phyloP scores from a whole-genome alignment of 2,329 filamentous ascomycete genomes.

The Ambrosiella cleistominuta region DNA sequence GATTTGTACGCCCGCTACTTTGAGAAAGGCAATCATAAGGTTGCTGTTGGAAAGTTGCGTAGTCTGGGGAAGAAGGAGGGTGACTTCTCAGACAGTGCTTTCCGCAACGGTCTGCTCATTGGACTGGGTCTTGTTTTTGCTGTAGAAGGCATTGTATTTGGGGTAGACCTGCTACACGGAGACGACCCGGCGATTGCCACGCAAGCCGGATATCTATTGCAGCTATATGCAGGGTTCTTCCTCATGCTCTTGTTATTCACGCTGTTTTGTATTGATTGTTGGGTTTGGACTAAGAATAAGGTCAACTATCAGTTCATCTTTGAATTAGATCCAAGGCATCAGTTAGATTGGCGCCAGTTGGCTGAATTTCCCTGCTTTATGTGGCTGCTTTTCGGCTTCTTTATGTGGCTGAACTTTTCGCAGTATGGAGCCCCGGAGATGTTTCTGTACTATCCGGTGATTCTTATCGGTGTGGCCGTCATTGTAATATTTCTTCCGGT shows the following conservation, averaged over 20 bases:
- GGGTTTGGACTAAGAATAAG: conserved; percentile 64
- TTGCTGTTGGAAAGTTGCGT: conserved; percentile 74
- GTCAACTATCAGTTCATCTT: conserved; percentile 97
- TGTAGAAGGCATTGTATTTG: conserved; percentile 48
- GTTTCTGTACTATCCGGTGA: conserved; percentile 72
- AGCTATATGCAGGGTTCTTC: conserved; percentile 89
- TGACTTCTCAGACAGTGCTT: conserved; percentile 35
- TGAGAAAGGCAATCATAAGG: conserved; percentile 79
- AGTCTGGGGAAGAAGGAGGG: conserved; percentile 39
- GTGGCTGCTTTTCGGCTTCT: conserved; percentile 57
- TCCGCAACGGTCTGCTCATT: conserved; percentile 47
- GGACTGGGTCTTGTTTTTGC: conserved; percentile 50
- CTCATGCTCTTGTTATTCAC: conserved; percentile 63
- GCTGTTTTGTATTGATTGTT: conserved; percentile 73
- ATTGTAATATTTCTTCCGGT: conserved; percentile 59
- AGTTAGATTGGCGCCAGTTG: conserved; percentile 78
- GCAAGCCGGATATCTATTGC: conserved; percentile 53
- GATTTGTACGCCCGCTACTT: conserved; percentile 92
- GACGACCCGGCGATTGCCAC: conserved; percentile 29
- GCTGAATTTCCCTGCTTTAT: conserved; percentile 77
- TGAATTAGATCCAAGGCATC: conserved; percentile 76
- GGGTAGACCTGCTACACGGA: conserved; percentile 32
- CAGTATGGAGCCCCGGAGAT: conserved; percentile 45
- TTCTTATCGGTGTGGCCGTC: conserved; percentile 53
- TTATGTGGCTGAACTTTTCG: conserved; percentile 80